Conservation (phyloP, 768 basidiomycete species). For the Chiua virens region DNA sequence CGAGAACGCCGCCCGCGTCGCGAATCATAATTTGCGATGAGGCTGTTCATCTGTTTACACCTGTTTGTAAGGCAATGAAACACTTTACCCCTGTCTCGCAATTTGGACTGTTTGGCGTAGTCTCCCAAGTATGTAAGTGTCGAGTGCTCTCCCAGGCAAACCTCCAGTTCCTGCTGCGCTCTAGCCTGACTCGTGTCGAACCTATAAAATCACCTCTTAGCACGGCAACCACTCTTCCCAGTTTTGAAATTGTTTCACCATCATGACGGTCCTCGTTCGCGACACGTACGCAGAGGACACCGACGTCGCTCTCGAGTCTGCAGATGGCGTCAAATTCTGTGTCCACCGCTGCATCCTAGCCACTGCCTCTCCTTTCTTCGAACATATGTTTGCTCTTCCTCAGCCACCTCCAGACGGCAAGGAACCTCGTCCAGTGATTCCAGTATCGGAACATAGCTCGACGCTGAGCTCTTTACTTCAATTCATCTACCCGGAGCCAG, state of each 20-base stretch:
- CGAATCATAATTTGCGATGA: constrained; percentile 1
- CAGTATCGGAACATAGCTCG: constrained; percentile 50
- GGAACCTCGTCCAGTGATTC: constrained; percentile 44
- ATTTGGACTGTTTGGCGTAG: constrained; percentile 5
- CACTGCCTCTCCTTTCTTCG: constrained; percentile 66
- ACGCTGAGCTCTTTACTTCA: constrained; percentile 53
- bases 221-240: background rate
- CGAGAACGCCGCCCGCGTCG: constrained; percentile 31
- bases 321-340: constrained; percentile 47
- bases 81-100: constrained; percentile 12
- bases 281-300: constrained; percentile 48
- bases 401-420: constrained; percentile 39
- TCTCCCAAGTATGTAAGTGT: constrained; percentile 22
- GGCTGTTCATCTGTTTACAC: constrained; percentile 18
- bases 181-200: constrained; percentile 5
- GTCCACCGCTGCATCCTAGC: constrained; percentile 64
- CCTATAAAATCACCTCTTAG: constrained; percentile 21
- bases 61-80: constrained; percentile 18
- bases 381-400: constrained; percentile 66
- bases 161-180: background rate
- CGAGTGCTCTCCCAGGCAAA: background rate
- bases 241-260: constrained; percentile 1
- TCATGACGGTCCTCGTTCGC: constrained; percentile 31
- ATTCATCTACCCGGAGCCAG: constrained; percentile 60
- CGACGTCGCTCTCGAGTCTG: constrained; percentile 53